phyloP scores from a whole-genome alignment of 495 filamentous ascomycete genomes.

The Oidiodendron maius region DNA sequence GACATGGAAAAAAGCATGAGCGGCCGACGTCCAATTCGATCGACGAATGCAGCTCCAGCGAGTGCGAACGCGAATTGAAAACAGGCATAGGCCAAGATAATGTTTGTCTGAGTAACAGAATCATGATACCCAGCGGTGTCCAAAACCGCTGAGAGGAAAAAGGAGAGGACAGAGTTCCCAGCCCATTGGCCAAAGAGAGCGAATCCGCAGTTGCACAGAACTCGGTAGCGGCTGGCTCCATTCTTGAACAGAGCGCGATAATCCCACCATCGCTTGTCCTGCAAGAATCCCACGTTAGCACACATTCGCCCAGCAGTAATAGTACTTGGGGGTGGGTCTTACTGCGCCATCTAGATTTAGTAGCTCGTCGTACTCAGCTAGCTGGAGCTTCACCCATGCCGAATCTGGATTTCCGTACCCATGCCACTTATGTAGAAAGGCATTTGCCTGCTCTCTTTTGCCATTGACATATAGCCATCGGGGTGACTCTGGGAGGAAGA shows the following conservation, averaged over 20 bases:
- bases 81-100: conserved; percentile 57
- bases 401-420: conserved; percentile 45
- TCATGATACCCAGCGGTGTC: conserved; percentile 43
- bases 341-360: conserved; percentile 54
- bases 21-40: conserved; percentile 58
- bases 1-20: conserved; percentile 53
- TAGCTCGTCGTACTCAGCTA: conserved; percentile 52
- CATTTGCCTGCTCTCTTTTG: conserved; percentile 44
- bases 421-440: conserved; percentile 55
- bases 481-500: conserved; percentile 37
- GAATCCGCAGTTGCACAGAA: conserved; percentile 40
- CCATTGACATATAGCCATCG: conserved; percentile 43
- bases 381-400: conserved; percentile 52
- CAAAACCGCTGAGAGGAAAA: conserved; percentile 50
- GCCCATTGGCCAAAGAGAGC: conserved; percentile 62
- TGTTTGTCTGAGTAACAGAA: conserved; percentile 37
- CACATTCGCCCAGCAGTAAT: too few relatives aligned
- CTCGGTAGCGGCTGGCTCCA: conserved; percentile 41
- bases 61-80: conserved; percentile 64
- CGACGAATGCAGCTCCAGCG: conserved; percentile 59
- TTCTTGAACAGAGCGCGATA: conserved; percentile 55
- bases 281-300: conserved; percentile 53
- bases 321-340: too few relatives aligned
- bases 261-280: conserved; percentile 67
- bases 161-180: conserved; percentile 55